Conservation (phyloP, 371 early-diverging fungal genomes). For the Blastocladiella emersonii region DNA sequence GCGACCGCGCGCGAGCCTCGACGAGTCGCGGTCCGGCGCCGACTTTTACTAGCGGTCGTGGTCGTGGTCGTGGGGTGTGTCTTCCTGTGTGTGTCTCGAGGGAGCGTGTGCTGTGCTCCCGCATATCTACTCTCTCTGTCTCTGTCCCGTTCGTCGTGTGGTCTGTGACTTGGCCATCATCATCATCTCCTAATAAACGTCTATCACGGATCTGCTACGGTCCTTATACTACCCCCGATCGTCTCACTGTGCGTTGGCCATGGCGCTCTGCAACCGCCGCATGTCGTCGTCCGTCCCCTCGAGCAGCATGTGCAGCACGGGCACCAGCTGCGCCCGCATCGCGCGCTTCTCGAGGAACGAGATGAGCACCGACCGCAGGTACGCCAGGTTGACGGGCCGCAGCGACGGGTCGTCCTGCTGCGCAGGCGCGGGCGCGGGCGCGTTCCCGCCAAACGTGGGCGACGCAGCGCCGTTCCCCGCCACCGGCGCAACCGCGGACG, state of each 20-base stretch:
- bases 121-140: too few species aligned
- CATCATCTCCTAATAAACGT: too few species aligned
- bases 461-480: not conserved
- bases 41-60: too few species aligned
- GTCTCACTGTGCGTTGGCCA: too few species aligned
- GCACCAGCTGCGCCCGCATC: not conserved
- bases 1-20: not conserved
- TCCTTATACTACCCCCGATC: too few species aligned
- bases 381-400: not conserved
- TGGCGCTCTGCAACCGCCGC: not conserved
- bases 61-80: too few species aligned
- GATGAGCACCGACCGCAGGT: not conserved
- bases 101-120: too few species aligned
- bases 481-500: too few species aligned
- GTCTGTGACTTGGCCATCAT: too few species aligned
- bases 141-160: too few species aligned
- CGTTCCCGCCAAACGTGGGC: not conserved
- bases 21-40: not conserved
- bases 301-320: not conserved
- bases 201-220: too few species aligned
- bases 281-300: not conserved
- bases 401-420: not conserved
- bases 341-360: not conserved
- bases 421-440: not conserved
- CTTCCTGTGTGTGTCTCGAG: too few species aligned